These are phyloP conservation scores for Bryum argenteum DNA, from an alignment of 225 moss, liverwort and hornwort genomes.

Conservation along the genomic window DNA sequence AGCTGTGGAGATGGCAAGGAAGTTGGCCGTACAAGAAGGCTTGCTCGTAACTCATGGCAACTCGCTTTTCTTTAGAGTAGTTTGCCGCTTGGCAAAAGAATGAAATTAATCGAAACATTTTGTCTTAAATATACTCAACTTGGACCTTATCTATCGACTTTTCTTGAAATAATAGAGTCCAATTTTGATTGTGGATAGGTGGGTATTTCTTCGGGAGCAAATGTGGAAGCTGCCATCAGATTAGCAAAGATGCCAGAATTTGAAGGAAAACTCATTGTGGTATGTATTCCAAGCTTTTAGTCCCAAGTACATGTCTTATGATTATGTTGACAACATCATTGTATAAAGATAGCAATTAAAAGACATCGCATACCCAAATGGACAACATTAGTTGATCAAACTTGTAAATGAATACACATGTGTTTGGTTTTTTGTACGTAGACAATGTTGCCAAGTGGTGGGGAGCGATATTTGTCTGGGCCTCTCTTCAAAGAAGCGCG, in stretches of 20 bases:
- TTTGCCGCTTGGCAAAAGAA: too few species aligned
- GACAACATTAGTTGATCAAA: too few species aligned
- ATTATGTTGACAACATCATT: too few species aligned
- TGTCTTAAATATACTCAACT: too few species aligned
- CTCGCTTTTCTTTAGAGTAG: too few species aligned
- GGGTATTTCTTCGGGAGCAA: conserved; percentile 39
- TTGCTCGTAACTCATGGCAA: background rate
- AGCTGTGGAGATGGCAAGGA: conserved; percentile 49
- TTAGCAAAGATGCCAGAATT: conserved; percentile 36
- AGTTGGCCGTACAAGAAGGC: conserved; percentile 43
- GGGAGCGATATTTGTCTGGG: conserved; percentile 40
- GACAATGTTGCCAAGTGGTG: conserved; percentile 41
- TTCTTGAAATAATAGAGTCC: too few species aligned
- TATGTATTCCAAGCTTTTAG: background rate
- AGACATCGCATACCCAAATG: too few species aligned
- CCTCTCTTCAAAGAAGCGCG: conserved; percentile 30
- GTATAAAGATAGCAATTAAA: too few species aligned
- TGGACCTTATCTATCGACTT: too few species aligned
- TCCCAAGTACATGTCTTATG: too few species aligned
- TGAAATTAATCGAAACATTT: too few species aligned
- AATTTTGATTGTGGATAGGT: conserved; percentile 11
- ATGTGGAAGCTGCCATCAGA: conserved; percentile 32
- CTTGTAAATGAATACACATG: too few species aligned
- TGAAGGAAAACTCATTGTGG: conserved; percentile 43
- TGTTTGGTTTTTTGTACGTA: conserved; percentile 3